Base-by-base conservation (phyloP, 306 rosid genomes). In the Acacia crassicarpa region DNA sequence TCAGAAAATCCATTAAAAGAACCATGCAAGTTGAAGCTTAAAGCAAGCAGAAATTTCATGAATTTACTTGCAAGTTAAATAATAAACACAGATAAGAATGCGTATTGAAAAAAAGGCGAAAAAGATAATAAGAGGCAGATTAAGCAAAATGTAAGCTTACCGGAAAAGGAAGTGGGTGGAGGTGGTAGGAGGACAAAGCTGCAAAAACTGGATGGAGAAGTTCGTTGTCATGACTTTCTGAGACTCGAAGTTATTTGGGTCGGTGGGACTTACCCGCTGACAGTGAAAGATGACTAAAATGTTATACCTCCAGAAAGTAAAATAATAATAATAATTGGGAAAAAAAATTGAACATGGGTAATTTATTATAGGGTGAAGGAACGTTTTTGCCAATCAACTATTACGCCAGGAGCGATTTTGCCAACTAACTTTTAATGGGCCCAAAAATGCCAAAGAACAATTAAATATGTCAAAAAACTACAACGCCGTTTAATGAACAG, bases 121-220 rank as follows among this genome's bases (percentile, higher is more conserved):
- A 38, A 76, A 45, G 0, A 80, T 5, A 84, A 80, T 20, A 61
- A 78, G 74, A 35, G 65, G 22, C 14, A 43, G 41, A 78, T 54
- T 23, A 23, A 46, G 20, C 41, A 30, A 30, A 63, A 63, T 30
- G 41, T 15, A 63, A 30, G 9, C 23, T 58, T 75, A 80, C 85
- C 78, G 19, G 63, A 70, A 79, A 76, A 78, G 32, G 68, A 22
- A 49, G 30, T 23, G 78, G 62, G 44, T 72, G 35, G 82, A 16
- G 22, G 81, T 27, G 83, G 67, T 25, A 79, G 72, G 67, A 85
- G n/a, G 72, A 63, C 46, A 79, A 83, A 86, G 74, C 80, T 83
- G 86, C 66, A 80, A 59, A 53, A 56, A 48, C 74, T 78, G 73
- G 25, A n/a, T 53, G 56, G 78, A 80, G 61, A 30, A 32, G 22